phyloP scores from a whole-genome alignment of 306 rosid species.

The Notholithocarpus densiflorus region DNA sequence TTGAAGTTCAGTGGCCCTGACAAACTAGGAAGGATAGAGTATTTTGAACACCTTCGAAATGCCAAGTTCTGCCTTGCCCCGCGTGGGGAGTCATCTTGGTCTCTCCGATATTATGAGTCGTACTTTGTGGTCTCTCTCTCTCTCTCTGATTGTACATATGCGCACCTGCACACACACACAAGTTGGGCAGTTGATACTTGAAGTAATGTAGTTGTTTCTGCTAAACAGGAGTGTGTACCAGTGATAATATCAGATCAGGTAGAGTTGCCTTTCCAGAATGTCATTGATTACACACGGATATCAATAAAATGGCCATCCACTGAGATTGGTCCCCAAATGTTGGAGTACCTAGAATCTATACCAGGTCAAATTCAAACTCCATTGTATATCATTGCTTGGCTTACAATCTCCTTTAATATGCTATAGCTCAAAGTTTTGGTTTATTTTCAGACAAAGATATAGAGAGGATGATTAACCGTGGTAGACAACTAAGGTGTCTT shows the following conservation, averaged over 20 bases:
- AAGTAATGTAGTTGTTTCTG: slow-evolving; percentile 21
- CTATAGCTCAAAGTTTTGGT: background rate
- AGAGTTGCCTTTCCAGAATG: slow-evolving; percentile 94
- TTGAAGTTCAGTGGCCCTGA: slow-evolving; percentile 80
- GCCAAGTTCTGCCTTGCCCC: slow-evolving; percentile 97
- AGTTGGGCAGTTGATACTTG: background rate
- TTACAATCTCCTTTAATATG: background rate
- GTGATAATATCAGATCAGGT: slow-evolving; percentile 80
- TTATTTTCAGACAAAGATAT: slow-evolving; percentile 53
- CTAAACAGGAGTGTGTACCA: slow-evolving; percentile 84
- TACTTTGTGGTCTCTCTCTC: slow-evolving; percentile 75
- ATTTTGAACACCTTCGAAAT: slow-evolving; percentile 79
- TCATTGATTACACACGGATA: slow-evolving; percentile 75
- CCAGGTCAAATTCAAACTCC: slow-evolving; percentile 55
- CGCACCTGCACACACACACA: too few species aligned
- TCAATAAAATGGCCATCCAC: slow-evolving; percentile 96
- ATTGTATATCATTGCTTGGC: slow-evolving; percentile 11
- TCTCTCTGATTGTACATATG: background rate
- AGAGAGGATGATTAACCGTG: slow-evolving; percentile 65
- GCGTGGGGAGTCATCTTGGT: slow-evolving; percentile 98
- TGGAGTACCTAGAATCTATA: slow-evolving; percentile 87
- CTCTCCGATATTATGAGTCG: slow-evolving; percentile 91
- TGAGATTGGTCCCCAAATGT: slow-evolving; percentile 67
- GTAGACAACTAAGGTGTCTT: slow-evolving; percentile 70
- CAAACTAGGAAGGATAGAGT: slow-evolving; percentile 74